A percentile compares a stretch with the other conserved stretches of the same genome.
phyloP scores from a whole-genome alignment of 345 rosid species.

The Turnera subulata region DNA sequence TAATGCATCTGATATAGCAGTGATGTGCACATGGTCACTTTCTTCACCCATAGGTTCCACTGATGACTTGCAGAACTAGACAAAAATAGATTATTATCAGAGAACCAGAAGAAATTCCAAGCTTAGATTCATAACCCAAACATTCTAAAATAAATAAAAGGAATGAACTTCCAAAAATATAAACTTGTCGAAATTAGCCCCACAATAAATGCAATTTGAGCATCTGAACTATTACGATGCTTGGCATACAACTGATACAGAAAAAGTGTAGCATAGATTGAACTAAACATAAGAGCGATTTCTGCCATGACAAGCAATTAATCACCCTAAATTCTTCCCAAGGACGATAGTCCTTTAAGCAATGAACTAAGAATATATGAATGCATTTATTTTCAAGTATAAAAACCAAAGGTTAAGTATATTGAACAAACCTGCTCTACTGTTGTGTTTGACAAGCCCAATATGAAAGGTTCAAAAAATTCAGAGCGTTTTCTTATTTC shows the following conservation, averaged over 20 bases:
- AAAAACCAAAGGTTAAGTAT: background rate
- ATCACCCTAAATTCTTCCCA: background rate
- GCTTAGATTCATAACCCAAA: background rate
- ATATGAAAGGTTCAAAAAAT: constrained; percentile 85
- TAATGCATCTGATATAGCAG: constrained; percentile 86
- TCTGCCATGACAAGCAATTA: background rate
- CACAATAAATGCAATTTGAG: background rate
- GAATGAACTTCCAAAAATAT: background rate
- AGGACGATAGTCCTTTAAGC: background rate
- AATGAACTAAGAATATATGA: constrained; percentile 4
- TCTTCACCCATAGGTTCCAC: constrained; percentile 99
- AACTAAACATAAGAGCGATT: background rate
- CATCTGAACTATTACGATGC: background rate
- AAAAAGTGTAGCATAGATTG: background rate
- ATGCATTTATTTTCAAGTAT: constrained; percentile 2
- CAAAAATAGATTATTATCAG: constrained; percentile 19
- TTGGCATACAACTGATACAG: background rate
- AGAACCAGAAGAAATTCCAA: background rate
- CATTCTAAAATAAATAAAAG: background rate
- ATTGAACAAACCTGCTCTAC: constrained; percentile 81
- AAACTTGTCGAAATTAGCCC: background rate
- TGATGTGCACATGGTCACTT: constrained; percentile 97
- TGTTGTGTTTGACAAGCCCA: constrained; percentile 75
- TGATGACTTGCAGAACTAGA: constrained; percentile 96
- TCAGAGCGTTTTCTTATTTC: constrained; percentile 83